Evolutionary conservation across 306 rosid genomes (phyloP).

Genomic region (Pyrus bretschneideri): DNA sequence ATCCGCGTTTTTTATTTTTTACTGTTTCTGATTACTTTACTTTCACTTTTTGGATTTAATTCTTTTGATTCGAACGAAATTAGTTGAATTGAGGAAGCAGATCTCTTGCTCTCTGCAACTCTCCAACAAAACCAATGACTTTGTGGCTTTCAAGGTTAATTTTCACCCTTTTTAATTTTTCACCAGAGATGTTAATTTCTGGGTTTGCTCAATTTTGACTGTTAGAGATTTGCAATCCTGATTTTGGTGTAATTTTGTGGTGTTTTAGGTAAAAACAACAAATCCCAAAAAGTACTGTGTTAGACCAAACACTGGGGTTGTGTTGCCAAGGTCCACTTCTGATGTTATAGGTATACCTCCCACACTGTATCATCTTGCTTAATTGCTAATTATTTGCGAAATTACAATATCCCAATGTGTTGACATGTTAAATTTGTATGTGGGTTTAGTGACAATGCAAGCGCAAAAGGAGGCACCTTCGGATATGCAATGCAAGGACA

Average conservation of each 20-base stretch:
- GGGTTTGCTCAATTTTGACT: neutral
- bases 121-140: slow-evolving; percentile 56
- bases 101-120: slow-evolving; percentile 82
- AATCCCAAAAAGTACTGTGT: slow-evolving; percentile 95
- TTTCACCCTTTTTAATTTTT: slow-evolving; percentile 8
- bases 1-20: slow-evolving; percentile 16
- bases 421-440: neutral
- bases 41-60: neutral
- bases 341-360: slow-evolving; percentile 50
- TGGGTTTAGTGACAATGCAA: slow-evolving; percentile 77
- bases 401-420: neutral
- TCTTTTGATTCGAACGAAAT: neutral
- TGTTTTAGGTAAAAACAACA: slow-evolving; percentile 76
- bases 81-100: slow-evolving; percentile 93
- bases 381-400: neutral
- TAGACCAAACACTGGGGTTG: slow-evolving; percentile 92
- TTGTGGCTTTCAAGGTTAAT: slow-evolving; percentile 73
- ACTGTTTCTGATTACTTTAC: slow-evolving; percentile 24
- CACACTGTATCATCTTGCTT: slow-evolving; percentile 6
- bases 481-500: slow-evolving; percentile 90
- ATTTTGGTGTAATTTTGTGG: slow-evolving; percentile 27
- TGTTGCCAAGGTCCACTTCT: slow-evolving; percentile 76
- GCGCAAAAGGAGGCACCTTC: slow-evolving; percentile 75
- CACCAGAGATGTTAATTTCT: neutral
- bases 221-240: slow-evolving; percentile 18